Conservation (phyloP, 805 yeast genomes). For the Starmerella vaccinii region DNA sequence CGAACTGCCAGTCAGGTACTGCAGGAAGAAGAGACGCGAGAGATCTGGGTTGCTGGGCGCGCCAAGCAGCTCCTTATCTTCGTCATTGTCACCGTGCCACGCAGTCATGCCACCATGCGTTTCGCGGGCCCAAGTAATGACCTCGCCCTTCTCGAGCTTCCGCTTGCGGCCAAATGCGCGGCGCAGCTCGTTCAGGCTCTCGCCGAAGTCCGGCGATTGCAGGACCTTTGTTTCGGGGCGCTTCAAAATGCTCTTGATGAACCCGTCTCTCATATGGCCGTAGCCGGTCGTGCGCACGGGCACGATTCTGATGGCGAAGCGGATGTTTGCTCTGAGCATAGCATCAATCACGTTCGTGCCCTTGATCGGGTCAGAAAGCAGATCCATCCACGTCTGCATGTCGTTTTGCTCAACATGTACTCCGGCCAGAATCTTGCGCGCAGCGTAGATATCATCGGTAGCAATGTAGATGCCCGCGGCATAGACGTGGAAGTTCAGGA, state of each 20-base stretch:
- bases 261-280: constrained; percentile 80
- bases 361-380: constrained; percentile 37
- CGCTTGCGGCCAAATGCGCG: constrained; percentile 53
- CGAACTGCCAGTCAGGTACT: constrained; percentile 59
- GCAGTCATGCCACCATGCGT: constrained; percentile 39
- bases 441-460: constrained; percentile 38
- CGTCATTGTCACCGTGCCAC: constrained; percentile 31
- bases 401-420: background rate
- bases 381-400: constrained; percentile 13
- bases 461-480: constrained; percentile 77
- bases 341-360: constrained; percentile 47
- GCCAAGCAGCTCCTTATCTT: constrained; percentile 41
- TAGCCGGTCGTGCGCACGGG: constrained; percentile 90
- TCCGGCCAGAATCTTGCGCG: constrained; percentile 20
- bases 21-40: constrained; percentile 57
- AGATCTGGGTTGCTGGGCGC: constrained; percentile 50
- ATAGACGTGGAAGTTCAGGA: constrained; percentile 72
- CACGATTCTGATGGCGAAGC: constrained; percentile 61
- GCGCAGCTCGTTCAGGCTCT: constrained; percentile 60
- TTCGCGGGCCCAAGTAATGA: constrained; percentile 48
- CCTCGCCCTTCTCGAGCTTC: constrained; percentile 65
- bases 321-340: constrained; percentile 49
- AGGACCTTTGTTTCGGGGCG: constrained; percentile 46
- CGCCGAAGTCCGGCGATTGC: constrained; percentile 39
- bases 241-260: constrained; percentile 67